Evolutionary conservation across 2,329 filamentous ascomycete genomes (phyloP).

Genomic region (Monosporascus sp.): DNA sequence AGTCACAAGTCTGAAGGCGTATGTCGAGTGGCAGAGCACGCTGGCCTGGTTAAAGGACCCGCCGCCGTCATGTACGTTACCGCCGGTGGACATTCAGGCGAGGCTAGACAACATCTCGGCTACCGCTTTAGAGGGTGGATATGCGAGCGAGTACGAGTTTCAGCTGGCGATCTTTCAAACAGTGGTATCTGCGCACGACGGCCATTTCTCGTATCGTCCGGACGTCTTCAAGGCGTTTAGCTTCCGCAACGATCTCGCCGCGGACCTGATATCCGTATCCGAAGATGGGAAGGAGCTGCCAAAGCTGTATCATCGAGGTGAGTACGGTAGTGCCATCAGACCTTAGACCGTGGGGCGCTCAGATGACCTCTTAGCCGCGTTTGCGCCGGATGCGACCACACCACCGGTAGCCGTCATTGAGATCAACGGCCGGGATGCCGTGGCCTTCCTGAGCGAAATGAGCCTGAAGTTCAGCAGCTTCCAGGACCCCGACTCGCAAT

Average conservation of each 20-base stretch:
- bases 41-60: slow-evolving; percentile 44
- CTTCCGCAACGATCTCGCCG: slow-evolving; percentile 29
- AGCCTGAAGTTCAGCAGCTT: slow-evolving; percentile 38
- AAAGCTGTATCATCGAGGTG: slow-evolving; percentile 47
- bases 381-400: slow-evolving; percentile 11
- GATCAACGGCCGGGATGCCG: slow-evolving; percentile 53
- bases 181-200: slow-evolving; percentile 54
- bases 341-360: not conserved
- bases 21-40: slow-evolving; percentile 43
- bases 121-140: slow-evolving; percentile 36
- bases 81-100: slow-evolving; percentile 41
- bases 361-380: slow-evolving; percentile 13
- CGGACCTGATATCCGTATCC: slow-evolving; percentile 53
- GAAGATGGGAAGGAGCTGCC: slow-evolving; percentile 53
- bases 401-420: slow-evolving; percentile 42
- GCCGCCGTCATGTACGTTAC: slow-evolving; percentile 43
- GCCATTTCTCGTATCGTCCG: slow-evolving; percentile 54
- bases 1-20: slow-evolving; percentile 33
- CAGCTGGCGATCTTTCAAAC: slow-evolving; percentile 48
- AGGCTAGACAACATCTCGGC: slow-evolving; percentile 38
- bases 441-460: slow-evolving; percentile 41
- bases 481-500: slow-evolving; percentile 54
- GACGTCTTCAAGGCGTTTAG: slow-evolving; percentile 48
- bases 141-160: slow-evolving; percentile 49
- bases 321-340: slow-evolving; percentile 11